Evolutionary conservation across 2,329 filamentous ascomycete species (phyloP).

Genomic region (Xylaria sp.): DNA sequence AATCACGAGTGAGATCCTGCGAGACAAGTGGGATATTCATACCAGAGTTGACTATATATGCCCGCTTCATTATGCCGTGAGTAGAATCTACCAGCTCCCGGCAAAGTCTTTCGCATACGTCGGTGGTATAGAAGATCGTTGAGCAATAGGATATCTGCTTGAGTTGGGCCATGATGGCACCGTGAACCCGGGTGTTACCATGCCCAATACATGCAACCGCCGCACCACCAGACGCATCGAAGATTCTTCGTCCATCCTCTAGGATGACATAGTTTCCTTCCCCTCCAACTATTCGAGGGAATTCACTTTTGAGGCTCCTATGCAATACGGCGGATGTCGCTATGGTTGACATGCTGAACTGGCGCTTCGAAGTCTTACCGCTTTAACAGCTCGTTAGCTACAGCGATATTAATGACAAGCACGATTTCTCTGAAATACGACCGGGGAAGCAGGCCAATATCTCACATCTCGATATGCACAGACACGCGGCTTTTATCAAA

Average conservation of each 20-base stretch:
- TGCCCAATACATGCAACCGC: constrained; percentile 61
- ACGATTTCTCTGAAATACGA: background rate
- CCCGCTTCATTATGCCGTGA: constrained; percentile 50
- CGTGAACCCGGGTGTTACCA: constrained; percentile 54
- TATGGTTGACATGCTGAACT: constrained; percentile 22
- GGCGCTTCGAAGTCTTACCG: background rate
- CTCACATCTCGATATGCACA: background rate
- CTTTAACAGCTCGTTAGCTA: background rate
- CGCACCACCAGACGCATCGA: constrained; percentile 60
- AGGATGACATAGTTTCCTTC: constrained; percentile 55
- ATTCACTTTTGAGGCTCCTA: constrained; percentile 51
- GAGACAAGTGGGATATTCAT: constrained; percentile 24
- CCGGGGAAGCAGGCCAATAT: background rate
- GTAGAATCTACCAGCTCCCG: constrained; percentile 49
- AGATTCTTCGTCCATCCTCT: constrained; percentile 54
- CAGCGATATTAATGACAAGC: background rate
- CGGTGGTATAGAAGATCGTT: constrained; percentile 49
- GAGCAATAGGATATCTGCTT: constrained; percentile 56
- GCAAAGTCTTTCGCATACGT: constrained; percentile 43
- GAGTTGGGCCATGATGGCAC: constrained; percentile 56
- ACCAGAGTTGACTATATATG: constrained; percentile 53
- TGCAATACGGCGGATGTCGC: constrained; percentile 54
- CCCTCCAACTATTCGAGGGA: constrained; percentile 50
- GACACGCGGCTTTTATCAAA: background rate
- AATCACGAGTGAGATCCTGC: constrained; percentile 8